Conservation (phyloP, 2,329 filamentous ascomycete genomes). For the Colletotrichum plurivorum region DNA sequence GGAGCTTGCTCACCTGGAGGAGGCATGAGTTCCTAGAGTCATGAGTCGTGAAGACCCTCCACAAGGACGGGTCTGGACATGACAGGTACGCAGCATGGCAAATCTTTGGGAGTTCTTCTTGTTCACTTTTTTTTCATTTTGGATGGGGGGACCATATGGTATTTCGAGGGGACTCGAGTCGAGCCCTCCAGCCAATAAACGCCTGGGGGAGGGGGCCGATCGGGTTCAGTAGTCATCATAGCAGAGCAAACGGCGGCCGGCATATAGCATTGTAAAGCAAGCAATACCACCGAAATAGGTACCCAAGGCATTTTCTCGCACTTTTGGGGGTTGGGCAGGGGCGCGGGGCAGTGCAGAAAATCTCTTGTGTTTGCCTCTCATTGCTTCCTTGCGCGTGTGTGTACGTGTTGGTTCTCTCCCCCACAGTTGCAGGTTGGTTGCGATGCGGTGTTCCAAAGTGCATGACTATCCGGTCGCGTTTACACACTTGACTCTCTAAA, state of each 20-base stretch:
- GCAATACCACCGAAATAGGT: too few species aligned
- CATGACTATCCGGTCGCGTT: slow-evolving; percentile 1
- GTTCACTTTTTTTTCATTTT: too few species aligned
- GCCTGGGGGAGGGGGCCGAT: background rate
- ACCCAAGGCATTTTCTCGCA: too few species aligned
- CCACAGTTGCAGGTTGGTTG: background rate
- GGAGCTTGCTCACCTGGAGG: slow-evolving; percentile 28
- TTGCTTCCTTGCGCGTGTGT: slow-evolving; percentile 6
- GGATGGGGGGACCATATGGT: too few species aligned
- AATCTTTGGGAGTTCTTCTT: slow-evolving; percentile 23
- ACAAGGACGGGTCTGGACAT: background rate
- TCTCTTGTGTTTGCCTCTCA: background rate
- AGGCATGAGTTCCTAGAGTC: slow-evolving; percentile 19
- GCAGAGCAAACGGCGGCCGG: slow-evolving; percentile 21
- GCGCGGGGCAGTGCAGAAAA: too few species aligned
- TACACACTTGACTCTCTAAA: background rate
- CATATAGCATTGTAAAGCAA: background rate
- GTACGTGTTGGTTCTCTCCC: too few species aligned
- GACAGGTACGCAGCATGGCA: slow-evolving; percentile 2
- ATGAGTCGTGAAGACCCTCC: background rate
- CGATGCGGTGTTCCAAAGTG: background rate
- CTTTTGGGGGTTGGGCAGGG: too few species aligned
- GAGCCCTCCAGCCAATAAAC: too few species aligned
- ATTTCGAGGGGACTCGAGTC: too few species aligned
- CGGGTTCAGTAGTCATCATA: slow-evolving; percentile 5